Evolutionary conservation across 2,329 filamentous ascomycete species (phyloP).

Genomic region (Diaporthe ampelina): DNA sequence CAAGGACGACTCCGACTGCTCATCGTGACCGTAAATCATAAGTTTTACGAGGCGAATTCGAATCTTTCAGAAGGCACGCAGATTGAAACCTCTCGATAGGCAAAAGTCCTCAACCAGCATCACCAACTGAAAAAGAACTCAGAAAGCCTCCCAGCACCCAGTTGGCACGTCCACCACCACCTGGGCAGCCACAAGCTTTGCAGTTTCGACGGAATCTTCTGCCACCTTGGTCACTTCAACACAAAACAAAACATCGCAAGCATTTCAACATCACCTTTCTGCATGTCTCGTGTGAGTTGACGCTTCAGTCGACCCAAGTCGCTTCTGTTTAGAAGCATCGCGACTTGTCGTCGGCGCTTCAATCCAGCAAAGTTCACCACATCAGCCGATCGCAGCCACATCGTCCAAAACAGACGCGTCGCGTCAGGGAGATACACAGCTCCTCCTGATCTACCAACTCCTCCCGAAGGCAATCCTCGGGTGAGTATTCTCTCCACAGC

Average conservation of each 20-base stretch:
- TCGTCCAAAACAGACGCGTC: not conserved
- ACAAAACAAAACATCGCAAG: not conserved
- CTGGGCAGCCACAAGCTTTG: fast-evolving
- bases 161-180: too few relatives aligned
- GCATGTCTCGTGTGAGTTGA: too few relatives aligned
- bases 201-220: fast-evolving
- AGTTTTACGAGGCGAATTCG: fast-evolving
- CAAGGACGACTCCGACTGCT: not conserved
- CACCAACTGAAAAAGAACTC: not conserved
- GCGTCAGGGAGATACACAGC: not conserved
- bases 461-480: not conserved
- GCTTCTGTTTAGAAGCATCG: not conserved
- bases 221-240: not conserved
- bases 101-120: too few relatives aligned
- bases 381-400: not conserved
- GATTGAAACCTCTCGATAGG: too few relatives aligned
- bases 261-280: not conserved
- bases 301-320: too few relatives aligned
- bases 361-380: not conserved
- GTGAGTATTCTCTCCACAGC: not conserved
- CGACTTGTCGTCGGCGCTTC: not conserved
- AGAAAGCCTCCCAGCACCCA: not conserved
- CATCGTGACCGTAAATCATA: too few relatives aligned
- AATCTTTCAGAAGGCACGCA: not conserved
- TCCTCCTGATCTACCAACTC: fast-evolving